These are phyloP conservation scores for Ascochyta rabiei DNA, from an alignment of 2,329 filamentous ascomycete species.

Conservation along the genomic window DNA sequence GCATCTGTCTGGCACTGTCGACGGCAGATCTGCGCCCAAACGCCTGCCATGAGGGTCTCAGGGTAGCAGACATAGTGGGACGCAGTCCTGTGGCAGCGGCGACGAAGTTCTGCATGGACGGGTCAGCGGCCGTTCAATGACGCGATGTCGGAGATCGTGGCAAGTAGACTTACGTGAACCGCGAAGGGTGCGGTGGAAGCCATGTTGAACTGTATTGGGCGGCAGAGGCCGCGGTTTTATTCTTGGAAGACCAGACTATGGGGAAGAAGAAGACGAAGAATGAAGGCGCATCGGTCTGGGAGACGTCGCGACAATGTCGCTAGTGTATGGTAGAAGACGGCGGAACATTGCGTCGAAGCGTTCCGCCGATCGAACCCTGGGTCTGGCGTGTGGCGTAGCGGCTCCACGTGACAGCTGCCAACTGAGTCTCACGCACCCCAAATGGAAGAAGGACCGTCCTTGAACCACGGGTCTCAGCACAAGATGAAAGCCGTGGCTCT, in stretches of 20 bases:
- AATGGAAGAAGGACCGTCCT: not conserved
- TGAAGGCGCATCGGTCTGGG: conserved; percentile 25
- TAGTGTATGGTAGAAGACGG: conserved; percentile 32
- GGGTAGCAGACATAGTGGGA: conserved; percentile 48
- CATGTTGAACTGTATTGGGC: conserved; percentile 49
- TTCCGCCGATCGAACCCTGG: conserved; percentile 24
- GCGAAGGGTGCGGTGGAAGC: conserved; percentile 58
- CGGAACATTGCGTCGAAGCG: conserved; percentile 26
- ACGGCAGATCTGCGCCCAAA: conserved; percentile 30
- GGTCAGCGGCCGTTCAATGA: conserved; percentile 27
- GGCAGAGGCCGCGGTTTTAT: conserved; percentile 39
- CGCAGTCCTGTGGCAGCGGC: conserved; percentile 47
- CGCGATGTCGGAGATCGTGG: conserved; percentile 34
- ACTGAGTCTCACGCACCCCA: conserved; percentile 9
- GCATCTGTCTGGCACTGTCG: conserved; percentile 29
- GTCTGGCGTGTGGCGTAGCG: conserved; percentile 5
- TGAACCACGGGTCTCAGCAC: not conserved
- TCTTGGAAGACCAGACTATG: conserved; percentile 24
- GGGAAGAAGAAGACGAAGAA: conserved; percentile 17
- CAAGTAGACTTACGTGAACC: conserved; percentile 53
- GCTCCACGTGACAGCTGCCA: conserved; percentile 24
- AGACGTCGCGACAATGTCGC: conserved; percentile 29
- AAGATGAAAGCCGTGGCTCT: not conserved
- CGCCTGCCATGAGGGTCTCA: conserved; percentile 45
- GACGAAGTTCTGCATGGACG: conserved; percentile 54